Conservation (phyloP, 176 grass and related monocot genomes). For the Alloteropsis semialata region DNA sequence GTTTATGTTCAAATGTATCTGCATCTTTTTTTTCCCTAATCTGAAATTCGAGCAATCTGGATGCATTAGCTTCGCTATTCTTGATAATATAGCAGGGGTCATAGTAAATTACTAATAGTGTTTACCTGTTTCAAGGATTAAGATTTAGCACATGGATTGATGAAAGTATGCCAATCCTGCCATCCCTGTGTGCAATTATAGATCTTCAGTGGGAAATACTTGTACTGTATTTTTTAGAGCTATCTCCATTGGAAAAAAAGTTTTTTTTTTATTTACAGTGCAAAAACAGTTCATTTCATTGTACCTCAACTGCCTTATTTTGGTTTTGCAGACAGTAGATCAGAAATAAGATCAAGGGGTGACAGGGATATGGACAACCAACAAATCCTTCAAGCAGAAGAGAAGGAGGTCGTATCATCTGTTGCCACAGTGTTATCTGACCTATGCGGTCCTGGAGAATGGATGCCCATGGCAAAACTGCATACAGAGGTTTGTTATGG, state of each 20-base stretch:
- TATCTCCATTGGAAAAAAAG: not conserved
- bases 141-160: not conserved
- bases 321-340: constrained; percentile 48
- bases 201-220: not conserved
- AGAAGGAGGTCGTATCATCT: constrained; percentile 86
- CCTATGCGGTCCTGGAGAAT: constrained; percentile 88
- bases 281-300: not conserved
- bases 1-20: constrained; percentile 18
- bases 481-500: constrained; percentile 70
- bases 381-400: constrained; percentile 71
- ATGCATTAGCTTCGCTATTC: not conserved
- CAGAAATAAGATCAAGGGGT: constrained; percentile 64
- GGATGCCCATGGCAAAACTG: constrained; percentile 87
- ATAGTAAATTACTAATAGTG: not conserved
- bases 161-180: not conserved
- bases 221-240: not conserved
- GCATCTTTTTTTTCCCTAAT: not conserved
- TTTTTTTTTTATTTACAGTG: not conserved
- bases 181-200: not conserved
- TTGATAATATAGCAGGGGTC: constrained; percentile 2
- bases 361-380: constrained; percentile 85
- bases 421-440: constrained; percentile 84
- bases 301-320: not conserved
- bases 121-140: not conserved
- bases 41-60: not conserved